Evolutionary conservation across 2,329 filamentous ascomycete genomes (phyloP), one percentile per base, ranked within the genome.

Genomic region (Daldinia sp.): DNA sequence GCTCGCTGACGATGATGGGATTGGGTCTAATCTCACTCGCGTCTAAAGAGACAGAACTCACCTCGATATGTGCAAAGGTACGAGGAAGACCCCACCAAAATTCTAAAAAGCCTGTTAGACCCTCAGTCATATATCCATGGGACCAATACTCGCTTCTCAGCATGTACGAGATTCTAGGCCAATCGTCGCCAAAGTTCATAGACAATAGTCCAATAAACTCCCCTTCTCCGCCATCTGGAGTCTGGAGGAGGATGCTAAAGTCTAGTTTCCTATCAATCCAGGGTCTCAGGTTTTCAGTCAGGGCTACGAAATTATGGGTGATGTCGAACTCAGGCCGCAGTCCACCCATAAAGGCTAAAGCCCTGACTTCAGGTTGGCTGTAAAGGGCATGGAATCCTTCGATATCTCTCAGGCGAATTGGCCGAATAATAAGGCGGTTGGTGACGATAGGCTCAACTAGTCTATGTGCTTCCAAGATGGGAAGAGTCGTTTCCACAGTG

Each of bases 71-170:
- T 26, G 13, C 44, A 26, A 6, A 5, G 37, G 12, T 6, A 7
- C 51, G 51, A 23, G 51, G 51, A 26, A 54, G 51, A 26, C 15
- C 4, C 51, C 51, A 54, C 18, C 18, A 54, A 26, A 54, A 54
- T 13, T 54, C 0, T 10, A 54, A 6, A 26, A 39, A 26, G 18
- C 10, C 51, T 15, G 20, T 23, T 13, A 54, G n/a, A 26, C 30
- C 51, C 13, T 54, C 51, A 9, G 51, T 37, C 9, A n/a, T 30
- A 26, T 35, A 54, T 12, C 51, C 51, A 13, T 23, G 51, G 5
- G 30, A 30, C 51, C 51, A 54, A n/a, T 35, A 54, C 33, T 54
- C 30, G 6, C 12, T 54, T 23, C 33, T 37, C 3, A 54, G 10
- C 33, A 20, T 15, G 6, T 54, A 54, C 35, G 35, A 39, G 35